Percentiles rank a stretch among this genome's conserved stretches.
Conservation (phyloP, 2,329 filamentous ascomycete species). For the Didymella glomerata region DNA sequence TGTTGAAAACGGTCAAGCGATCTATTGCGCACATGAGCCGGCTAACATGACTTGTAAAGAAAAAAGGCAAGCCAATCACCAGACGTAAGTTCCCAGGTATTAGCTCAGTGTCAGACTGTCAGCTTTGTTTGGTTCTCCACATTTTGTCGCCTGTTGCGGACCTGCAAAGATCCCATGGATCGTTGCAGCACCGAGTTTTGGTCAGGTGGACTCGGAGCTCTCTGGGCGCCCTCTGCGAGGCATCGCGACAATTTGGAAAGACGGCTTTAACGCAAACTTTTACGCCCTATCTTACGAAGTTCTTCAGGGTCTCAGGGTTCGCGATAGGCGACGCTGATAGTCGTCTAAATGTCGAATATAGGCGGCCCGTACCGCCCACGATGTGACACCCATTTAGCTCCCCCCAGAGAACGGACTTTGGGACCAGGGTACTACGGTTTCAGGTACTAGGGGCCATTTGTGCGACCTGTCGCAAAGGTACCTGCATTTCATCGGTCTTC, state of each 20-base stretch:
- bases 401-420: constrained; percentile 17
- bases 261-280: background rate
- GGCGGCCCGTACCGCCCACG: constrained; percentile 21
- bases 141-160: background rate
- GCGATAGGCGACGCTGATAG: background rate
- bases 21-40: constrained; percentile 12
- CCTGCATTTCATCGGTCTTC: constrained; percentile 36
- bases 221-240: background rate
- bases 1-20: constrained; percentile 3
- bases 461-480: constrained; percentile 32
- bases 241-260: background rate
- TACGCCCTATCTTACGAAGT: background rate
- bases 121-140: background rate
- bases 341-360: background rate
- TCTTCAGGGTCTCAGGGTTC: background rate
- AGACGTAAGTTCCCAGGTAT: background rate
- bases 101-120: background rate
- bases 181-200: constrained; percentile 4
- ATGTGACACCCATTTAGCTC: constrained; percentile 11
- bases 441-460: constrained; percentile 27
- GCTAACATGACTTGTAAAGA: constrained; percentile 10
- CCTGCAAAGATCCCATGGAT: constrained; percentile 7
- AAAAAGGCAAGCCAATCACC: background rate
- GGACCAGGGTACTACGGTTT: constrained; percentile 22
- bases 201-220: constrained; percentile 9